A percentile compares a stretch with the other conserved stretches of the same genome.
Evolutionary conservation across 345 rosid genomes (phyloP).

Genomic region (Abelmoschus esculentus): DNA sequence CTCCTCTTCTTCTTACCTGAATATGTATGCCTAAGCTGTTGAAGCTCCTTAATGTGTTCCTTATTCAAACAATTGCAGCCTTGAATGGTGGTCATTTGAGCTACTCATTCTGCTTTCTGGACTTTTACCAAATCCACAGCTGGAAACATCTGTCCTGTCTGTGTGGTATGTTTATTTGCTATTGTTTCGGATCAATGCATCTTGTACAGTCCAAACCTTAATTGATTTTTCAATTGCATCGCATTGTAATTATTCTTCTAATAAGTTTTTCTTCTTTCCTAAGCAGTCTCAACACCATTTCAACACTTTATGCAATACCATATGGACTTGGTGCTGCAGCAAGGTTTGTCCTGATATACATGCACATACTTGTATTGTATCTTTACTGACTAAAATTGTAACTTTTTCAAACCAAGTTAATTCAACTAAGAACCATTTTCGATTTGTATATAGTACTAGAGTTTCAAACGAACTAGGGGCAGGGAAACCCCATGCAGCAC

Average conservation of each 20-base stretch:
- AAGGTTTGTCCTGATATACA: conserved; percentile 11
- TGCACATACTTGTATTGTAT: too few relatives aligned
- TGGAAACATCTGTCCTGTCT: conserved; percentile 51
- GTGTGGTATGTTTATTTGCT: conserved; percentile 29
- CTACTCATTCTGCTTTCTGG: too few relatives aligned
- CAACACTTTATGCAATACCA: conserved; percentile 7
- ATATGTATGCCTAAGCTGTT: not conserved
- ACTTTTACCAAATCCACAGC: conserved; percentile 34
- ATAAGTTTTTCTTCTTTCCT: too few relatives aligned
- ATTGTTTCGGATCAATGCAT: not conserved
- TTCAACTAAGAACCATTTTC: too few relatives aligned
- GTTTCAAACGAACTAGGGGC: conserved; percentile 26
- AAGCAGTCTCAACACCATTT: too few relatives aligned
- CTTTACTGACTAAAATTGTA: too few relatives aligned
- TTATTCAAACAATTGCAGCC: conserved; percentile 18
- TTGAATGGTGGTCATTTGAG: too few relatives aligned
- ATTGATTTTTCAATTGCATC: too few relatives aligned
- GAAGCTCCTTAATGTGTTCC: not conserved
- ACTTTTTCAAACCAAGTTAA: too few relatives aligned
- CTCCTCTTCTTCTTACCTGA: not conserved
- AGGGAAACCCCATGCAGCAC: conserved; percentile 32
- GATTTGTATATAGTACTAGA: conserved; percentile 13
- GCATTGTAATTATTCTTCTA: too few relatives aligned
- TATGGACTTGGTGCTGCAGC: conserved; percentile 29
- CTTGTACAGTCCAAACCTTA: too few relatives aligned